Evolutionary conservation across 169 alveolate genomes (phyloP).

Genomic region (Plasmodium malariae): DNA sequence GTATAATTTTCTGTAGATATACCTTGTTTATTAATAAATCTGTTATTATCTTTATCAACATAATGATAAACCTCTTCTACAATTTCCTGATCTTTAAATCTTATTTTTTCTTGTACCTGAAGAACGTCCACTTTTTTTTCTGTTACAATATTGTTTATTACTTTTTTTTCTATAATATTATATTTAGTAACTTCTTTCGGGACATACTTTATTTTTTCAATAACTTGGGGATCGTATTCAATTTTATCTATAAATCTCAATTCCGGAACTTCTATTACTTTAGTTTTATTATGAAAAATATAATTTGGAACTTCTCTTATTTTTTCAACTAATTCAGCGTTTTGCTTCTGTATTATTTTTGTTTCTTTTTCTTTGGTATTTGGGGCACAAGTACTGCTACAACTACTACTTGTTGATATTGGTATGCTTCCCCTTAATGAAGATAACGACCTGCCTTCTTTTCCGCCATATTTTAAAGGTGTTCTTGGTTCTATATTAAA

Average conservation of each 20-base stretch:
- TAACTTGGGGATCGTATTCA: slow-evolving; percentile 76
- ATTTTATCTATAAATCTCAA: slow-evolving; percentile 78
- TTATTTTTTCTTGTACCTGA: slow-evolving; percentile 61
- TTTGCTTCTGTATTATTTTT: slow-evolving; percentile 39
- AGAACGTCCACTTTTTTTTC: slow-evolving; percentile 70
- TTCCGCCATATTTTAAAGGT: slow-evolving; percentile 12
- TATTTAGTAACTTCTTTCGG: slow-evolving; percentile 81
- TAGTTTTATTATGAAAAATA: slow-evolving; percentile 72
- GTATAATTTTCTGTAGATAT: neutral
- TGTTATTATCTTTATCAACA: slow-evolving; percentile 45
- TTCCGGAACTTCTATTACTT: slow-evolving; percentile 81
- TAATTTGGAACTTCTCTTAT: slow-evolving; percentile 77
- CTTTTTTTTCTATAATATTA: slow-evolving; percentile 80
- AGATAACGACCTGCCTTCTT: neutral
- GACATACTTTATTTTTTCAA: slow-evolving; percentile 79
- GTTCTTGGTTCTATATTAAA: neutral
- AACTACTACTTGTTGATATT: neutral
- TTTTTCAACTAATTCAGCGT: slow-evolving; percentile 74
- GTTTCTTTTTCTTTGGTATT: slow-evolving; percentile 25
- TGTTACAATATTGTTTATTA: slow-evolving; percentile 73
- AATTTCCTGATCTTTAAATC: slow-evolving; percentile 79
- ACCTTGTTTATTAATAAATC: neutral
- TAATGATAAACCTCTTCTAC: slow-evolving; percentile 76
- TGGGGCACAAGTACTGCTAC: neutral
- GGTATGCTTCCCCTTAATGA: slow-evolving; percentile 11